Base-by-base conservation (phyloP, 208 protist species). In the Trypanosomatidae sp. region DNA sequence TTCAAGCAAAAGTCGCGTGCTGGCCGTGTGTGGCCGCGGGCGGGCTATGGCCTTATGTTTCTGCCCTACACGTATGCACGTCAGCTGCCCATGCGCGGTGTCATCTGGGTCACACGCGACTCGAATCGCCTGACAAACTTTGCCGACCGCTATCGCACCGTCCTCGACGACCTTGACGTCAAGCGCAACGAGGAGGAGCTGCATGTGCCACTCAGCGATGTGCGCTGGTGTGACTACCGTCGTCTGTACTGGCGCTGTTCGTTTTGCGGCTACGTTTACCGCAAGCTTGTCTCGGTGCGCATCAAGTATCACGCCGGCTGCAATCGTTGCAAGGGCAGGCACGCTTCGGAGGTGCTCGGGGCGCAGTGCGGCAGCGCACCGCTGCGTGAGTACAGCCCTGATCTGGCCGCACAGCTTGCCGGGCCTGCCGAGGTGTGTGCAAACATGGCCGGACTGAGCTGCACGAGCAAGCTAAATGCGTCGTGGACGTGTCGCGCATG, bases 1-100 rank as follows among this genome's bases (percentile, higher is more conserved):
- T 92, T 92, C 64, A 92, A 92, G 59, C 83, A 92, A 61, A 92
- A 92, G 55, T 88, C 78, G 5, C 67, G 78, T n/a, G 87, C 75
- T 76, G 77, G 72, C n/a, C 47, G 48, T 10, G 78, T 88, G 45
- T 92, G 79, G 78, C 83, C 83, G n/a, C 85, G 87, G 58, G 87
- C 88, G 79, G 75, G 66, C 41, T 92, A 92, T 50, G 83, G 83
- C 32, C 61, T 75, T 22, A 88, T 88, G 79, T 92, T 73, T 39
- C 76, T 92, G 11, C 69, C 56, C 50, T 92, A 87, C 60, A 79
- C 74, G 33, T 66, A 82, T 6, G 72, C 75, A 13, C 66, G 83
- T 38, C 59, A 88, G 55, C 56, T 88, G 23, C 79, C 79, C 6
- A 83, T 88, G 76, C 51, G 56, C n/a, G 76, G 83, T 1, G 71